Conservation (phyloP, 2,329 filamentous ascomycete genomes). For the Talaromyces sp. region DNA sequence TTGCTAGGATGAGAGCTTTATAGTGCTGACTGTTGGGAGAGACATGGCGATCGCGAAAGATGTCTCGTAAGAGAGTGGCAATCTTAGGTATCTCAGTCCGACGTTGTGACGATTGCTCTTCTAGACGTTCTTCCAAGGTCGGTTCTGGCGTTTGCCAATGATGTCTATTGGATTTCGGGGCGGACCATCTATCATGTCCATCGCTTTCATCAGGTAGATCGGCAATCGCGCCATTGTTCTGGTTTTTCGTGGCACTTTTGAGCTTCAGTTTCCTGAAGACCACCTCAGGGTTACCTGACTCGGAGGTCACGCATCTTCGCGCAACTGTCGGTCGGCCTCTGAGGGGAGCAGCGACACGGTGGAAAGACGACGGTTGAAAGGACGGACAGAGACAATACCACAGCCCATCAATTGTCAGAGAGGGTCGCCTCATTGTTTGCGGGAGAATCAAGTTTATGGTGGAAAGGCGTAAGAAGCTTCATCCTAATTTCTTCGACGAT, state of each 20-base stretch:
- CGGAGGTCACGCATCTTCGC: conserved; percentile 7
- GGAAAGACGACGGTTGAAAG: conserved; percentile 19
- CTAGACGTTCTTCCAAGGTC: conserved; percentile 25
- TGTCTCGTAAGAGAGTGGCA: conserved; percentile 28
- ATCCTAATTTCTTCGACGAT: background rate
- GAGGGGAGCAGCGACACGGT: conserved; percentile 11
- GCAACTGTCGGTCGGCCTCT: conserved; percentile 10
- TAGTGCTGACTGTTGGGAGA: conserved; percentile 48
- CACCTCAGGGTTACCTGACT: background rate
- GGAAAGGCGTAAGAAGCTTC: background rate
- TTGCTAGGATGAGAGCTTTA: conserved; percentile 67
- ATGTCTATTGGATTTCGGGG: background rate
- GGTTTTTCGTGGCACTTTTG: background rate
- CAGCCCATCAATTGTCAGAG: conserved; percentile 30
- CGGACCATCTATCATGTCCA: background rate
- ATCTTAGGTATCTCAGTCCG: conserved; percentile 22
- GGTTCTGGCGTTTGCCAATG: conserved; percentile 11
- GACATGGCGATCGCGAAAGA: conserved; percentile 32
- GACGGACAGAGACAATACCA: conserved; percentile 39
- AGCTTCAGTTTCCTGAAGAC: background rate
- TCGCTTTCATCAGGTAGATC: background rate
- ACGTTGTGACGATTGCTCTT: conserved; percentile 17
- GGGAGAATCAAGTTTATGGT: background rate
- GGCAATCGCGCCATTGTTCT: background rate
- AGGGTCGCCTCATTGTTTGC: conserved; percentile 8